These are phyloP conservation scores for Cercospora janseana DNA, from an alignment of 2,329 filamentous ascomycete genomes.

Conservation along the genomic window DNA sequence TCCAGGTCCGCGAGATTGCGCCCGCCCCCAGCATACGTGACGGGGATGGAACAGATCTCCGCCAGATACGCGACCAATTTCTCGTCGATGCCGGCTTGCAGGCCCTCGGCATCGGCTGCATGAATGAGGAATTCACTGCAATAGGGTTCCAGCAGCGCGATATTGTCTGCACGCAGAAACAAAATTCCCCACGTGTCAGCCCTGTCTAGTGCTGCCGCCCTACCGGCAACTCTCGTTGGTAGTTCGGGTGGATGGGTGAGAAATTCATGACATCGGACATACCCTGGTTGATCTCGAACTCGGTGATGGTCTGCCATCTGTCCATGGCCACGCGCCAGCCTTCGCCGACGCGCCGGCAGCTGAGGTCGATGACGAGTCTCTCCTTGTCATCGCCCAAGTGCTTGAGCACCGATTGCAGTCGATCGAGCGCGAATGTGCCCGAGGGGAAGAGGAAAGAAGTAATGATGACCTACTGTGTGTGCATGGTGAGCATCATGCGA, in stretches of 20 bases:
- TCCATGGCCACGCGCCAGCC: constrained; percentile 98
- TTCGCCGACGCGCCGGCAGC: constrained; percentile 73
- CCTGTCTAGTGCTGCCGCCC: constrained; percentile 14
- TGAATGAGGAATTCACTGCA: constrained; percentile 97
- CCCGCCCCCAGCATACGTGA: constrained; percentile 96
- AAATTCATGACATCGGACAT: constrained; percentile 31
- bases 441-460: constrained; percentile 91
- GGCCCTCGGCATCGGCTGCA: constrained; percentile 91
- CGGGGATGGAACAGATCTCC: constrained; percentile 84
- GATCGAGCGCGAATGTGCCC: constrained; percentile 73
- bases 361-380: constrained; percentile 91
- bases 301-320: constrained; percentile 97
- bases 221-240: constrained; percentile 6
- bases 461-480: constrained; percentile 83
- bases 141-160: constrained; percentile 77
- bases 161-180: constrained; percentile 65
- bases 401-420: constrained; percentile 70
- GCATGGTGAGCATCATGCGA: too few species aligned
- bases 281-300: constrained; percentile 92
- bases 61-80: constrained; percentile 73
- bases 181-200: constrained; percentile 24
- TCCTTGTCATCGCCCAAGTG: constrained; percentile 70
- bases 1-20: constrained; percentile 78
- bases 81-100: constrained; percentile 88
- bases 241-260: constrained; percentile 3